Conservation (phyloP, 257 asterid genomes). For the Phtheirospermum japonicum region DNA sequence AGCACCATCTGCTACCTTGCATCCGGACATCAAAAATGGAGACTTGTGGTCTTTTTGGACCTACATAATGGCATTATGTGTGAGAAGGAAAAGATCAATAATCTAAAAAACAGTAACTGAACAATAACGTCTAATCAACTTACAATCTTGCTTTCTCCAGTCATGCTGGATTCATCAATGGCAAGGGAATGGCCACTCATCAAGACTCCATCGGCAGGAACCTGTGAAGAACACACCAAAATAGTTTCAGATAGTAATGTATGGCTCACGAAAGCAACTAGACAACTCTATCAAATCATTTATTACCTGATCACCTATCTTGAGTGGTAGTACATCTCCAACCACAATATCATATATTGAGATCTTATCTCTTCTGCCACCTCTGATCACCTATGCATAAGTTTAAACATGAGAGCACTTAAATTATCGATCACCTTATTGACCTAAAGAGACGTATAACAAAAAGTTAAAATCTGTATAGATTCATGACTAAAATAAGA, state of each 20-base stretch:
- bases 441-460: conserved; percentile 10
- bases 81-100: conserved; percentile 31
- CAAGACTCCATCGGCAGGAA: conserved; percentile 91
- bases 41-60: conserved; percentile 71
- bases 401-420: conserved; percentile 20
- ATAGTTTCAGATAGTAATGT: conserved; percentile 21
- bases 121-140: conserved; percentile 47
- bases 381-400: conserved; percentile 67
- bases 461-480: conserved; percentile 4
- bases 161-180: conserved; percentile 98
- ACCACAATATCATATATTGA: conserved; percentile 93
- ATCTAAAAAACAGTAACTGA: conserved; percentile 18
- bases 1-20: conserved; percentile 97
- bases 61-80: conserved; percentile 35
- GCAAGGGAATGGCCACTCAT: conserved; percentile 85
- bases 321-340: conserved; percentile 87
- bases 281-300: conserved; percentile 20
- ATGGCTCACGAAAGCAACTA: conserved; percentile 15
- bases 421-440: conserved; percentile 3
- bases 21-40: conserved; percentile 97
- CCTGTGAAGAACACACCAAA: conserved; percentile 40
- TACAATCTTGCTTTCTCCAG: conserved; percentile 99
- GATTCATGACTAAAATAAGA: conserved; percentile 22
- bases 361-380: conserved; percentile 79
- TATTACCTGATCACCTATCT: conserved; percentile 90